Evolutionary conservation across 106 monocot genomes (phyloP), one percentile per base, ranked within the genome.

Genomic region (Acanthochlamys bracteata): DNA sequence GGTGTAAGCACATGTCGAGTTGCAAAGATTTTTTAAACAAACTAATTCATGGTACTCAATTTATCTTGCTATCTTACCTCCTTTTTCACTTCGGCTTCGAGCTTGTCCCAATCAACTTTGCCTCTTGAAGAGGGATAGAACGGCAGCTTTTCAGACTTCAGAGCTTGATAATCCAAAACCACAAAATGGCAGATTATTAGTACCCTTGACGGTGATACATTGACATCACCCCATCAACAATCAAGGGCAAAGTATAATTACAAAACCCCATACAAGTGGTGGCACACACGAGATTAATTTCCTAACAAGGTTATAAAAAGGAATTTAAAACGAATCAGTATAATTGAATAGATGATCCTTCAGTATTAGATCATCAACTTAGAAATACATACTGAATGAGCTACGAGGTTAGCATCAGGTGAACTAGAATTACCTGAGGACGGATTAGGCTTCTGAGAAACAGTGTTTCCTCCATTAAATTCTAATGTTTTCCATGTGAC

Each of bases 401-500:
- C n/a, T n/a, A n/a, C n/a, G n/a, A n/a, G n/a, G n/a, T n/a, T n/a
- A 24, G 57, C 24, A 24, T 12, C 17, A 43, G 10, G 13, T 43
- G 43, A 8, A 43, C 43, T 8, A 43, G 7, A 43, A 43, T 7
- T 76, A 84, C 84, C 84, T 71, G 76, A 62, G 47, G 75, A 59
- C n/a, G 55, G 39, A 61, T 52, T 78, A 19, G 71, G 63, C 58
- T 78, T 92, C 56, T 76, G 78, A 14, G 67, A 46, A 25, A 78
- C 43, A 20, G 55, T 22, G 57, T 68, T 76, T 8, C 67, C 72
- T 39, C 70, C 56, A 57, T 39, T 73, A 56, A 68, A 87, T 65
- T 92, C 86, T 39, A 92, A 65, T 55, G 87, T 74, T 71, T 83
- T 74, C 91, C 91, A 92, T 69, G 80, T 54, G 22, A 79, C 67